A percentile compares a stretch with the other conserved stretches of the same genome.
phyloP scores from a whole-genome alignment of 1,139 yeast genomes.

The Hyphopichia khmerensis region DNA sequence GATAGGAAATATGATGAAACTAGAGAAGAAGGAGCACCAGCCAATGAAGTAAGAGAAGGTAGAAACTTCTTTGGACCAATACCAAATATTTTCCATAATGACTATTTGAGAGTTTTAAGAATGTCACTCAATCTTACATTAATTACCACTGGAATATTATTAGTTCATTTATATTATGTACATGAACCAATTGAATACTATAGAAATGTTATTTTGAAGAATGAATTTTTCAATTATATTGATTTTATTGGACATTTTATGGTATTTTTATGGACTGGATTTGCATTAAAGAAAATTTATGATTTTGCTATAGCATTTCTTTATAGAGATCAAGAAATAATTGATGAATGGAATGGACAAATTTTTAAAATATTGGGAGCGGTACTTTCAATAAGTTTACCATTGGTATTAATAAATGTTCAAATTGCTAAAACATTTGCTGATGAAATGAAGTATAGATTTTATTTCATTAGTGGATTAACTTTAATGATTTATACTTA shows the following conservation, averaged over 20 bases:
- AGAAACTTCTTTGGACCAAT: not conserved
- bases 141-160: not conserved
- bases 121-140: not conserved
- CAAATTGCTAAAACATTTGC: not conserved
- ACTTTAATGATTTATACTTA: conserved; percentile 11
- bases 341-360: not conserved
- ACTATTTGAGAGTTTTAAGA: not conserved
- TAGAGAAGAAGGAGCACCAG: not conserved
- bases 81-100: not conserved
- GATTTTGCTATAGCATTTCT: not conserved
- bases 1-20: not conserved
- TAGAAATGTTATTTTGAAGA: not conserved
- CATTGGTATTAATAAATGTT: not conserved
- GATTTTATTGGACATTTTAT: not conserved
- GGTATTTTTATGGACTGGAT: not conserved
- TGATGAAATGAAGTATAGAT: conserved; percentile 4
- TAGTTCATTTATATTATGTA: not conserved
- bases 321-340: not conserved
- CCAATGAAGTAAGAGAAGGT: not conserved
- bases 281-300: not conserved
- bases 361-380: no score
- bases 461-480: conserved; percentile 12
- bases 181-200: not conserved
- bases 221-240: not conserved
- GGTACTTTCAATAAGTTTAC: not conserved